phyloP scores from a whole-genome alignment of 2,329 filamentous ascomycete genomes.

The Penicillium sp. region DNA sequence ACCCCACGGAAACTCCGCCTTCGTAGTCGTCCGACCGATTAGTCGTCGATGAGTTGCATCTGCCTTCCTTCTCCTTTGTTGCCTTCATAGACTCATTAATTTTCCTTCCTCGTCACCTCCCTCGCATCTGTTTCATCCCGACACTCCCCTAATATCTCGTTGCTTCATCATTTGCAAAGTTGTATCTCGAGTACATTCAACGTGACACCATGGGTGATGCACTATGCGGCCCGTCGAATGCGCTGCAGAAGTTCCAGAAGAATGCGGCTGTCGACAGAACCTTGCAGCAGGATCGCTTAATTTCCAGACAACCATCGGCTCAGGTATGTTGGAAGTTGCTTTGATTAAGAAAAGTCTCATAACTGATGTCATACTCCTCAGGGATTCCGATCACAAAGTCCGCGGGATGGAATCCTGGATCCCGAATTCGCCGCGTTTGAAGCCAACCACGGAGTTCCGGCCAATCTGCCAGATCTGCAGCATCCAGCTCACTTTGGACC shows the following conservation, averaged over 20 bases:
- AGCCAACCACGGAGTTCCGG: slow-evolving; percentile 40
- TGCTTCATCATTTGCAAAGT: slow-evolving; percentile 2
- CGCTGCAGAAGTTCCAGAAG: slow-evolving; percentile 74
- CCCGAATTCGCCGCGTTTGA: slow-evolving; percentile 74
- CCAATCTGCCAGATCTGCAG: slow-evolving; percentile 46
- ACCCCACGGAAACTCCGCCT: slow-evolving; percentile 24
- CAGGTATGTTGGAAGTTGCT: slow-evolving; percentile 54
- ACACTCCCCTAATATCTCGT: background rate
- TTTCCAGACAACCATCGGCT: slow-evolving; percentile 59
- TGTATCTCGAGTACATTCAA: background rate
- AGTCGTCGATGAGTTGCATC: background rate
- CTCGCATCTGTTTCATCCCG: background rate
- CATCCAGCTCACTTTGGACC: slow-evolving; percentile 41
- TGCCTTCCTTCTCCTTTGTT: background rate
- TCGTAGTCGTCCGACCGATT: background rate
- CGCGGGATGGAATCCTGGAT: slow-evolving; percentile 63
- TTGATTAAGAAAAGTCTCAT: background rate
- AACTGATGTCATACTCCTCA: slow-evolving; percentile 42
- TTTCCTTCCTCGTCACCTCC: background rate
- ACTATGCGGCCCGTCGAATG: slow-evolving; percentile 76
- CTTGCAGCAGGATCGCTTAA: slow-evolving; percentile 73
- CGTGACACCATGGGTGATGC: slow-evolving; percentile 65
- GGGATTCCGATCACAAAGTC: slow-evolving; percentile 67
- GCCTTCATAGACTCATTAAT: slow-evolving; percentile 3
- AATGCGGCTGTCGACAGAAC: slow-evolving; percentile 72